Percentiles rank a stretch among this genome's conserved stretches.
phyloP scores from a whole-genome alignment of 176 grass and related monocot genomes.

The Triticum urartu region DNA sequence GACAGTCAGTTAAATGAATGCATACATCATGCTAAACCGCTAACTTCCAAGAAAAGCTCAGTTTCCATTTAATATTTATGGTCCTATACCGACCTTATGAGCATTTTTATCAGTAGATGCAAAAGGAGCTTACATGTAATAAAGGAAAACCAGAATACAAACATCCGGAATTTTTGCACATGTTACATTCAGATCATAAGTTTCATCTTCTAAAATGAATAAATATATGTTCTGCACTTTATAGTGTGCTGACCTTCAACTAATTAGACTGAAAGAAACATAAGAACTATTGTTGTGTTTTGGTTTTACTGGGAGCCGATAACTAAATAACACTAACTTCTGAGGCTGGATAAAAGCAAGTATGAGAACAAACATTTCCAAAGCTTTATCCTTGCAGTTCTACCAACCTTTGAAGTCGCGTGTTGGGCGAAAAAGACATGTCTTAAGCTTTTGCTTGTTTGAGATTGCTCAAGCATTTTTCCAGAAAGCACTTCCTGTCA shows the following conservation, averaged over 20 bases:
- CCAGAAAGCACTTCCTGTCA: conserved; percentile 55
- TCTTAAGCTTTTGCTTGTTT: conserved; percentile 79
- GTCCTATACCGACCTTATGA: neutral
- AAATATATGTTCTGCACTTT: conserved; percentile 3
- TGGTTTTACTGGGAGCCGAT: neutral
- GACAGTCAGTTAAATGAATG: conserved; percentile 19
- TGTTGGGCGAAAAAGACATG: conserved; percentile 86
- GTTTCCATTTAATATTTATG: neutral
- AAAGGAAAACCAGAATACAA: neutral
- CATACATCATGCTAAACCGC: neutral
- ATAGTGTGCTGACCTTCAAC: neutral
- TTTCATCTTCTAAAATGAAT: neutral
- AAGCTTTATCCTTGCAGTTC: conserved; percentile 8
- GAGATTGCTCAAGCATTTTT: conserved; percentile 55
- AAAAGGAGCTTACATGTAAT: conserved; percentile 1
- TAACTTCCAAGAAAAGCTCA: conserved; percentile 2
- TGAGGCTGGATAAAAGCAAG: neutral
- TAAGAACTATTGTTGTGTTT: neutral
- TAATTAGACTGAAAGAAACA: neutral
- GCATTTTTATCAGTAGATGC: neutral
- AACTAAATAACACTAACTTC: conserved; percentile 20
- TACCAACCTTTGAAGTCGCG: conserved; percentile 81
- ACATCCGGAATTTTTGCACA: neutral
- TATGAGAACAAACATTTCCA: neutral
- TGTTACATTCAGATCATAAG: neutral